Evolutionary conservation across 495 filamentous ascomycete species (phyloP).

Genomic region (Aspergillus leporis): DNA sequence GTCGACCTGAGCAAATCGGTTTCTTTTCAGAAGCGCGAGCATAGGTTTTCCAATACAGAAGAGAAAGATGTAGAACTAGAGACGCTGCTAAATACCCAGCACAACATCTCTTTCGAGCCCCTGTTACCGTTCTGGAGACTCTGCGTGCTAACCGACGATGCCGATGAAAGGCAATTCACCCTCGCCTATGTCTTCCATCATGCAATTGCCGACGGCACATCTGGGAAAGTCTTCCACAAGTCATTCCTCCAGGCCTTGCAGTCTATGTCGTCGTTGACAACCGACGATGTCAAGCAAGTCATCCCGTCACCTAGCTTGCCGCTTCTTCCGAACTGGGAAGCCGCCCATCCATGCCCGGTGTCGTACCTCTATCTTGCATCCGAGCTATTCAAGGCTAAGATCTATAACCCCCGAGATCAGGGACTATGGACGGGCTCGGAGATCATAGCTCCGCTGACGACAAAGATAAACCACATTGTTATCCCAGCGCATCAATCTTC

Average conservation of each 20-base stretch:
- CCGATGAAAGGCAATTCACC: constrained; percentile 28
- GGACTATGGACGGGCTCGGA: constrained; percentile 28
- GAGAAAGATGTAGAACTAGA: constrained; percentile 32
- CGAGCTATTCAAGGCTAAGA: constrained; percentile 29
- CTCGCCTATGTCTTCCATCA: constrained; percentile 42
- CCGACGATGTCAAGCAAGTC: constrained; percentile 22
- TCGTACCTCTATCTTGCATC: constrained; percentile 27
- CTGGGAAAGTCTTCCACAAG: constrained; percentile 37
- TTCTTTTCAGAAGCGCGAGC: constrained; percentile 28
- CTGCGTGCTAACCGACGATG: constrained; percentile 27
- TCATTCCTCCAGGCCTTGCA: constrained; percentile 32
- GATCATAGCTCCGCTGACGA: constrained; percentile 23
- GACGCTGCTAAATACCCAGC: constrained; percentile 34
- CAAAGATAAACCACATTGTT: constrained; percentile 18
- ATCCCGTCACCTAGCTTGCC: constrained; percentile 29
- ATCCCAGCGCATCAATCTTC: constrained; percentile 24
- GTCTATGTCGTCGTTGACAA: constrained; percentile 6
- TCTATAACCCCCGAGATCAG: constrained; percentile 23
- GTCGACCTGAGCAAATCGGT: constrained; percentile 41
- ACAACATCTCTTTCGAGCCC: constrained; percentile 34
- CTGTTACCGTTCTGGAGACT: constrained; percentile 43
- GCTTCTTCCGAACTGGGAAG: constrained; percentile 33
- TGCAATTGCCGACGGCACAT: constrained; percentile 35
- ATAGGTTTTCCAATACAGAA: constrained; percentile 14
- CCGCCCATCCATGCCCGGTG: constrained; percentile 26